Evolutionary conservation across 495 filamentous ascomycete species (phyloP).

Genomic region (Talaromyces thailandensis): DNA sequence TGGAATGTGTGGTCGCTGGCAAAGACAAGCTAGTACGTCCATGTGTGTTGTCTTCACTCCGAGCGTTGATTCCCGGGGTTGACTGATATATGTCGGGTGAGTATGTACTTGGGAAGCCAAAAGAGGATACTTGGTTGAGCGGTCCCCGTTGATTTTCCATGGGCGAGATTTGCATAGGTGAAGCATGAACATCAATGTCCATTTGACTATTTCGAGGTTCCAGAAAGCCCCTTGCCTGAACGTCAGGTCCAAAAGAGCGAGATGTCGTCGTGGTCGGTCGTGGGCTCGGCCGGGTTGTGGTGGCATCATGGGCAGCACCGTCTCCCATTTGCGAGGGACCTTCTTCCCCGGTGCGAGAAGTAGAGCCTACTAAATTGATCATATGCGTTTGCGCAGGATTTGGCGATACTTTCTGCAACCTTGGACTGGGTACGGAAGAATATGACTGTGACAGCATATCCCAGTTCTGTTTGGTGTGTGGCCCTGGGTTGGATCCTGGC

Average conservation of each 20-base stretch:
- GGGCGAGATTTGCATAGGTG: neutral
- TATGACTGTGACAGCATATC: slow-evolving; percentile 59
- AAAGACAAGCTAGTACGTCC: slow-evolving; percentile 31
- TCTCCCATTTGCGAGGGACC: neutral
- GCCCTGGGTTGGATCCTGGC: slow-evolving; percentile 48
- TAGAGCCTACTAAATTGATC: neutral
- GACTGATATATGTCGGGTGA: slow-evolving; percentile 11
- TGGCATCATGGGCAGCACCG: neutral
- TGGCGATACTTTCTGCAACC: slow-evolving; percentile 57
- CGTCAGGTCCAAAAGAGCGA: neutral
- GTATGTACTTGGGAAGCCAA: neutral
- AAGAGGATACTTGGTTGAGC: neutral
- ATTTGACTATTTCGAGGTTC: neutral
- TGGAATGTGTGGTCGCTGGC: slow-evolving; percentile 9
- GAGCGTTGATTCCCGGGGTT: slow-evolving; percentile 23
- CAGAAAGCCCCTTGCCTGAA: neutral
- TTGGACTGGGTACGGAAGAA: slow-evolving; percentile 59
- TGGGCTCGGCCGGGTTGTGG: neutral
- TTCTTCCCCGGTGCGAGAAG: neutral
- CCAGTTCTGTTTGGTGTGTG: slow-evolving; percentile 57
- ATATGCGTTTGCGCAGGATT: slow-evolving; percentile 38
- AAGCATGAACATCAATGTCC: neutral
- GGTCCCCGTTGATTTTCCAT: neutral
- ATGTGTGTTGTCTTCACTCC: slow-evolving; percentile 10
- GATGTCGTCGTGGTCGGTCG: neutral